Evolutionary conservation across 1,139 yeast genomes (phyloP), one percentile per base, ranked within the genome.

Genomic region (Geotrichum fermentans): DNA sequence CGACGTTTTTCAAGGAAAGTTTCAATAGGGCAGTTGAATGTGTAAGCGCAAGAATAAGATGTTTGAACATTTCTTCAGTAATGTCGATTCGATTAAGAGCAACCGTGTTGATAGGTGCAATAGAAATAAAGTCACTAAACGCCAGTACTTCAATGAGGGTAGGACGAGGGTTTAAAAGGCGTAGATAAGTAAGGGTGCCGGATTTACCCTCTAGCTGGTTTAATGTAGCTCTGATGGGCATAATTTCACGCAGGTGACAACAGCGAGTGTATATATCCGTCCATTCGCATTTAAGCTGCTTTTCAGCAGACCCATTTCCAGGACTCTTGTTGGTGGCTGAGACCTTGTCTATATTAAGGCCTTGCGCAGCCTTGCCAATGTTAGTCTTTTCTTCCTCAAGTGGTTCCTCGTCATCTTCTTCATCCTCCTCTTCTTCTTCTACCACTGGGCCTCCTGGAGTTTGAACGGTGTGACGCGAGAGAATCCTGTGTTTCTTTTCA

Each of bases 181-280:
- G 84, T 54, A 90, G 69, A 6, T 82, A 82, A 51, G 83, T 85
- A 44, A 90, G 69, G 1, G 96, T 96, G 39, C 82, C 77, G 0
- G 80, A 66, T 60, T 86, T 86, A 53, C 81, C 81, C 61, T 83
- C 85, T 52, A 90, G 74, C 64, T 90, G 97, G 60, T 83, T 84
- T 58, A 88, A 65, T 0, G 95, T 88, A 0, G 96, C 95, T 1
- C 96, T 95, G 52, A 90, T 89, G 0, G 97, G 97, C 56, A 90
- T 68, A 48, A 90, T 90, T 61, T 90, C 97, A 49, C 97, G 74
- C 54, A 90, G 72, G 67, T 90, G 97, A 61, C 97, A 90, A 64
- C 97, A 89, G 56, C 97, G 72, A 0, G 97, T 87, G 65, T 90
- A 90, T 14, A 90, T 72, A 38, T 81, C 78, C 59, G 86, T 95